These are phyloP conservation scores for Pichia sp. DNA, from an alignment of 1,139 yeast species.

Conservation along the genomic window DNA sequence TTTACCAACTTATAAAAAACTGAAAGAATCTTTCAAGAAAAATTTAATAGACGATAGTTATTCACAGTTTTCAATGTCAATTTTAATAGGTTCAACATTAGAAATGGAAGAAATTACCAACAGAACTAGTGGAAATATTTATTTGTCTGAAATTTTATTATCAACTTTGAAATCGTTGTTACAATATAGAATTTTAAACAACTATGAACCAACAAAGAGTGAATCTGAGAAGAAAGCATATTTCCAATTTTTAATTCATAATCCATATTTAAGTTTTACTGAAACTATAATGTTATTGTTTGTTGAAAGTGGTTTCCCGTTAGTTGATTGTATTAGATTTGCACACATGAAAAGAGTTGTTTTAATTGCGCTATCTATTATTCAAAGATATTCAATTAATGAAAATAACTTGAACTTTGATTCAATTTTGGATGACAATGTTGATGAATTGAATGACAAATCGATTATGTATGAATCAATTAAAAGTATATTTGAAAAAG, in stretches of 20 bases:
- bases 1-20: constrained; percentile 1
- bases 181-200: constrained; percentile 28
- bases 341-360: constrained; percentile 21
- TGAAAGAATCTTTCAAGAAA: not conserved
- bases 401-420: constrained; percentile 18
- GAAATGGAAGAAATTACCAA: constrained; percentile 51
- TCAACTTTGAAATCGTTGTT: constrained; percentile 35
- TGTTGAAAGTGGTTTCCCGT: constrained; percentile 43
- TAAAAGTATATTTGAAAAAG: not conserved
- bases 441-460: constrained; percentile 3
- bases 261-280: constrained; percentile 32
- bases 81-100: constrained; percentile 48
- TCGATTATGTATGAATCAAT: constrained; percentile 1
- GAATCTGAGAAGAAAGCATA: constrained; percentile 10
- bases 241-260: constrained; percentile 7
- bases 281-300: constrained; percentile 36
- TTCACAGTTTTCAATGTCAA: constrained; percentile 16
- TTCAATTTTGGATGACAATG: constrained; percentile 16
- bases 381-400: constrained; percentile 16
- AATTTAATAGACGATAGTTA: constrained; percentile 12
- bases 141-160: constrained; percentile 20
- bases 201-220: constrained; percentile 17
- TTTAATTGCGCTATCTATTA: constrained; percentile 16
- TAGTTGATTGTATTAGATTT: constrained; percentile 18
- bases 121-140: constrained; percentile 33